A percentile compares a stretch with the other conserved stretches of the same genome.
phyloP scores from a whole-genome alignment of 441 rosid genomes.

The Macaranga tanarius region DNA sequence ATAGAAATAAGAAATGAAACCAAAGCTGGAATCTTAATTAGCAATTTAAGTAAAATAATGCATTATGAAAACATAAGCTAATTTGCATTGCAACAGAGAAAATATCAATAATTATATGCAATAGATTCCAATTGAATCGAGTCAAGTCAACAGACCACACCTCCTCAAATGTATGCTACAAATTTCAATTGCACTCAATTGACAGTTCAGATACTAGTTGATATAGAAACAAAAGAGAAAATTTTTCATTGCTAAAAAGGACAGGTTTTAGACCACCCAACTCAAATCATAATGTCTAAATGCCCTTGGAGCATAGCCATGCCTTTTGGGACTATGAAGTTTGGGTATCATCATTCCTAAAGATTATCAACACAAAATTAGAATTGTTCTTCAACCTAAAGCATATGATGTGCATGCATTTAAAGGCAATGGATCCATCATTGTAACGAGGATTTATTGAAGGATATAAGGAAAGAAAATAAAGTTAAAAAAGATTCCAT shows the following conservation, averaged over 20 bases:
- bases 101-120: neutral
- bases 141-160: neutral
- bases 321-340: neutral
- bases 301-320: too few species aligned
- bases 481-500: neutral
- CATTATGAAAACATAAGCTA: neutral
- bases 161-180: neutral
- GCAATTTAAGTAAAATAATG: too few species aligned
- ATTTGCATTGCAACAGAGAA: neutral
- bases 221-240: neutral
- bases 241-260: neutral
- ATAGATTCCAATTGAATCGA: neutral
- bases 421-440: neutral
- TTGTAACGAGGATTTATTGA: too few species aligned
- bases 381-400: too few species aligned
- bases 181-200: neutral
- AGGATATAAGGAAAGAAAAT: too few species aligned
- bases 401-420: neutral
- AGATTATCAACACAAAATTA: neutral
- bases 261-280: neutral
- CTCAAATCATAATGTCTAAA: too few species aligned
- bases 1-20: neutral
- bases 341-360: neutral
- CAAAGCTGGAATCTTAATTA: neutral
- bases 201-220: neutral